Base-by-base conservation (phyloP, 306 rosid genomes). In the Pyrus betulifolia region DNA sequence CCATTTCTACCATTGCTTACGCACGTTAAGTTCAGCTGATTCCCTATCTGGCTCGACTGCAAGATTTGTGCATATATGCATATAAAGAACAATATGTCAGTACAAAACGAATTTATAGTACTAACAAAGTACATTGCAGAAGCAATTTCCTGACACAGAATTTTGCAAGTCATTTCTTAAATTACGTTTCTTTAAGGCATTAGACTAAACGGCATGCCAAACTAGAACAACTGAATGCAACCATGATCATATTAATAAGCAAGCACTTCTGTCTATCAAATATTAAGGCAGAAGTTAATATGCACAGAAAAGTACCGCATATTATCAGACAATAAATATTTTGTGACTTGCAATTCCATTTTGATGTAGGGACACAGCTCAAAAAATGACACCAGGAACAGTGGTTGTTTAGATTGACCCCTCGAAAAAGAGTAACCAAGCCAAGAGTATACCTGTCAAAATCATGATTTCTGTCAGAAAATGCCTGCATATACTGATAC, bases 361-460 rank as follows among this genome's bases (percentile, higher is more conserved):
- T 85, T 68, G 90, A 78, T 60, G 88, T 90, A 31, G 93, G 94
- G 76, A 90, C 78, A 68, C 96, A 86, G 76, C 89, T 93, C 76
- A 93, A 72, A 81, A 87, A 89, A 63, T 87, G 96, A 74, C 98
- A 46, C 94, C 96, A 93, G 21, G 89, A 81, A 80, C 98, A 93
- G 30, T 17, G 81, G 0, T 90, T 84, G 22, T 87, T 89, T 84
- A 89, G 54, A 46, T 46, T 13, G 54, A 14, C 19, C 54, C 54
- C 54, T 46, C 7, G 54, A 46, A 46, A 46, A 14, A 46, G 54
- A 14, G 54, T 46, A 46, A 46, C 6, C 54, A 46, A 1, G 19
- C 54, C 19, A 46, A 46, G 19, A 46, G 19, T 46, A 46, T 46
- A 14, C 19, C 19, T 46, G 54, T 46, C 1, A 46, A 46, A 83